Base-by-base conservation (phyloP, 106 monocot species). In the Allium sativum region DNA sequence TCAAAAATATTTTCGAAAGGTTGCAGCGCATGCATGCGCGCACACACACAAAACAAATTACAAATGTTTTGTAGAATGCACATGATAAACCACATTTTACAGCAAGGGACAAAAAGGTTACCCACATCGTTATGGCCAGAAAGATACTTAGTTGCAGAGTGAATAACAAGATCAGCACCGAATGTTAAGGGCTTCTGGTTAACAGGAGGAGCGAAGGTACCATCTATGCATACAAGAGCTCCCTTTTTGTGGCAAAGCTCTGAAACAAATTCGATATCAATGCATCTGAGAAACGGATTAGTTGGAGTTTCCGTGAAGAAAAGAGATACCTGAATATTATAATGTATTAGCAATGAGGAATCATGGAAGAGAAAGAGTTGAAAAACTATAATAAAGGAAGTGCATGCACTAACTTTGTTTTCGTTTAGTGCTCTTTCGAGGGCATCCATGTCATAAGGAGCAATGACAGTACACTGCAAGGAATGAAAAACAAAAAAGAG, bases 231-330 rank as follows among this genome's bases (percentile, higher is more conserved):
- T 65, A 98, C 84, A 15, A 88, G 66, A 45, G 88, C 68, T 64
- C 96, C 91, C 81, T 82, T 87, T 42, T 67, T 76, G 53, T 92
- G 96, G 78, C 96, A 98, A 73, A 98, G 79, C 45, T 85, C 53
- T 61, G 96, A 82, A 73, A 98, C 91, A 42, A 85, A 59, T 72
- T 78, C 73, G 66, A 91, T 83, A 66, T 98, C 96, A 50, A 98
- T 77, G 56, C 96, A 98, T 60, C 91, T 70, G 45, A 98, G 87
- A 63, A 91, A 87, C 53, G 96, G 96, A 73, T 98, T 98, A 56
- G 96, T 98, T 69, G 96, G 96, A 45, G 91, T 79, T 67, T 98
- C 91, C 0, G 96, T 91, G 73, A 98, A 98, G 96, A 91, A 98
- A 58, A 98, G 77, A 71, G 84, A 79, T 13, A 98, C 91, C 96